phyloP scores from a whole-genome alignment of 306 rosid genomes.

The Cyclanthera cordifolia region DNA sequence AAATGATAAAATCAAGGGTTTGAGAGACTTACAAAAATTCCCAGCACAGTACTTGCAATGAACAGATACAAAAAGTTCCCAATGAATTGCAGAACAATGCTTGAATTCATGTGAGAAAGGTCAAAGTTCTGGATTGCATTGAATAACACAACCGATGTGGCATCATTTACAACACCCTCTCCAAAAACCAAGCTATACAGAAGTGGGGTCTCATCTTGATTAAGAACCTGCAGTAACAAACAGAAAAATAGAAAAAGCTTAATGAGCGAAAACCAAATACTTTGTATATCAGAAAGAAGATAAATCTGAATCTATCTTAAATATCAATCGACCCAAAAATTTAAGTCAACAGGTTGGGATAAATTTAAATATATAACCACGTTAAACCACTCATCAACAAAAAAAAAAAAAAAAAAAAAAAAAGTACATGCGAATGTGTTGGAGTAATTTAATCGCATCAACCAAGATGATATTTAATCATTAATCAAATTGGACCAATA shows the following conservation, averaged over 20 bases:
- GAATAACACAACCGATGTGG: conserved; percentile 87
- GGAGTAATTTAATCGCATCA: too few relatives aligned
- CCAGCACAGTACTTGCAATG: conserved; percentile 10
- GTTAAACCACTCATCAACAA: too few relatives aligned
- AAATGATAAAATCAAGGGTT: not conserved
- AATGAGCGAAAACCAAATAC: not conserved
- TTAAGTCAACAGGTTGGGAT: too few relatives aligned
- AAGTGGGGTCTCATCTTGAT: conserved; percentile 19
- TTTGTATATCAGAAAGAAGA: not conserved
- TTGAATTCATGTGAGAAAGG: conserved; percentile 59
- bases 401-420: too few relatives aligned
- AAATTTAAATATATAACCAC: too few relatives aligned
- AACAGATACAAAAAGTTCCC: conserved; percentile 17
- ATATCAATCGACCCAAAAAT: too few relatives aligned
- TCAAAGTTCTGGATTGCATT: conserved; percentile 94
- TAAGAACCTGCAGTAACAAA: conserved; percentile 9
- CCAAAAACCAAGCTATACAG: conserved; percentile 54
- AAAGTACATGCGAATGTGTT: too few relatives aligned
- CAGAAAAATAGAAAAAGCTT: not conserved
- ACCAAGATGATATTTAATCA: not conserved
- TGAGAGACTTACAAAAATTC: conserved; percentile 24
- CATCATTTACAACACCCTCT: conserved; percentile 95
- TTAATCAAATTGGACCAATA: not conserved
- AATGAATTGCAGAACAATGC: conserved; percentile 46
- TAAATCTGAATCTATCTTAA: too few relatives aligned